Percentiles rank a stretch among this genome's conserved stretches.
phyloP scores from a whole-genome alignment of 768 basidiomycete genomes.

The Cystobasidium ongulense region DNA sequence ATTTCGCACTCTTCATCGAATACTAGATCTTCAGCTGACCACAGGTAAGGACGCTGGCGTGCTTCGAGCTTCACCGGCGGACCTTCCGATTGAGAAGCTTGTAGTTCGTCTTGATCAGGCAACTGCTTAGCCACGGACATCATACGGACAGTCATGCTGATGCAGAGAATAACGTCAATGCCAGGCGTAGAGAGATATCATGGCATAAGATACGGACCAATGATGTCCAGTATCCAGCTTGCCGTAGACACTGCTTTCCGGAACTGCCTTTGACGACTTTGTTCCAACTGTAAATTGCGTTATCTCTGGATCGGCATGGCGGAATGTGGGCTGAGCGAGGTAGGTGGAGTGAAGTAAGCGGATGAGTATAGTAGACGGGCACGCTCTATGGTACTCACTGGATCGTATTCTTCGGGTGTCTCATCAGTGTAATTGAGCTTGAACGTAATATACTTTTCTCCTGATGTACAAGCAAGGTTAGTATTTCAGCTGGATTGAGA shows the following conservation, averaged over 20 bases:
- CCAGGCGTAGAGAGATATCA: background rate
- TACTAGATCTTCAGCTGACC: slow-evolving; percentile 34
- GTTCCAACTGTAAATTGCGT: slow-evolving; percentile 35
- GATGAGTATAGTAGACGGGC: background rate
- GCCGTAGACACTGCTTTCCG: slow-evolving; percentile 33
- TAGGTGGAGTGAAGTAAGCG: background rate
- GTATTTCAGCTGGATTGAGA: slow-evolving; percentile 36
- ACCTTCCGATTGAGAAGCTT: background rate
- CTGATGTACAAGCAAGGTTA: slow-evolving; percentile 46
- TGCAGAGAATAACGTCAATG: background rate
- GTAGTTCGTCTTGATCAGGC: slow-evolving; percentile 54
- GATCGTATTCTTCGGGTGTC: slow-evolving; percentile 74
- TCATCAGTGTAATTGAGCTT: slow-evolving; percentile 75
- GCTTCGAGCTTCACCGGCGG: slow-evolving; percentile 53
- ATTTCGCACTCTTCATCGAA: slow-evolving; percentile 23
- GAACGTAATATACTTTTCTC: slow-evolving; percentile 75
- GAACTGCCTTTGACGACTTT: slow-evolving; percentile 10
- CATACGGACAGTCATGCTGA: slow-evolving; percentile 36
- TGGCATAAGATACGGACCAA: slow-evolving; percentile 29
- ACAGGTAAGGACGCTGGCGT: slow-evolving; percentile 45
- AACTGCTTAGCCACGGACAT: slow-evolving; percentile 53
- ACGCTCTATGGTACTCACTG: slow-evolving; percentile 53
- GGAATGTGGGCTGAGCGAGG: background rate
- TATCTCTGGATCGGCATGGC: background rate
- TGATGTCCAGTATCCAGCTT: slow-evolving; percentile 34